Conservation (phyloP, 306 rosid species). For the Cucumis melo region DNA sequence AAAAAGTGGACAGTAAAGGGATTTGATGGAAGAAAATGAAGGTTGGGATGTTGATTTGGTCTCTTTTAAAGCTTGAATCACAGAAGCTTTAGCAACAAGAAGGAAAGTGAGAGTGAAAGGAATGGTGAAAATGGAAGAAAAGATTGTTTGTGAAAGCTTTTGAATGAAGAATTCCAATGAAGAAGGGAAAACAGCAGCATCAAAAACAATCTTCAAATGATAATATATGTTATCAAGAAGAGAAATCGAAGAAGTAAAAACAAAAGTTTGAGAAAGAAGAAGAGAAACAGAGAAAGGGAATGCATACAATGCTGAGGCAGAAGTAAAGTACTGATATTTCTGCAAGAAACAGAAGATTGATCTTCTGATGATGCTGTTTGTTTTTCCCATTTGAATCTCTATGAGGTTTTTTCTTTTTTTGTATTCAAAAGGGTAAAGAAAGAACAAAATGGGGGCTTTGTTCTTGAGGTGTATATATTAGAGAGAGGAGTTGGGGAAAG, state of each 20-base stretch:
- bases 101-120: conserved; percentile 19
- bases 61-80: conserved; percentile 5
- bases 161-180: conserved; percentile 2
- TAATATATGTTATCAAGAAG: conserved; percentile 23
- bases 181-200: conserved; percentile 9
- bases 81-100: conserved; percentile 13
- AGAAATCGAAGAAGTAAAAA: neutral
- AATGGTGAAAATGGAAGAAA: conserved; percentile 2
- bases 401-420: neutral
- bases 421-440: conserved; percentile 15
- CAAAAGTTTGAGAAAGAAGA: conserved; percentile 12
- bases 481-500: conserved; percentile 9
- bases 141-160: conserved; percentile 5
- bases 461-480: neutral
- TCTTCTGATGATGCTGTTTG: conserved; percentile 20
- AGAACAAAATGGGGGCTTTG: conserved; percentile 5
- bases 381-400: conserved; percentile 42
- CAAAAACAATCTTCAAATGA: conserved; percentile 51
- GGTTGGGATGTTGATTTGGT: neutral
- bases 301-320: conserved; percentile 1
- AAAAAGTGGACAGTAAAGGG: conserved; percentile 17
- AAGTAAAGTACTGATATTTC: conserved; percentile 9
- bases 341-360: conserved; percentile 15
- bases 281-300: conserved; percentile 12
- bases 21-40: conserved; percentile 3